phyloP scores from a whole-genome alignment of 768 basidiomycete species.

The Psilocybe sp. region DNA sequence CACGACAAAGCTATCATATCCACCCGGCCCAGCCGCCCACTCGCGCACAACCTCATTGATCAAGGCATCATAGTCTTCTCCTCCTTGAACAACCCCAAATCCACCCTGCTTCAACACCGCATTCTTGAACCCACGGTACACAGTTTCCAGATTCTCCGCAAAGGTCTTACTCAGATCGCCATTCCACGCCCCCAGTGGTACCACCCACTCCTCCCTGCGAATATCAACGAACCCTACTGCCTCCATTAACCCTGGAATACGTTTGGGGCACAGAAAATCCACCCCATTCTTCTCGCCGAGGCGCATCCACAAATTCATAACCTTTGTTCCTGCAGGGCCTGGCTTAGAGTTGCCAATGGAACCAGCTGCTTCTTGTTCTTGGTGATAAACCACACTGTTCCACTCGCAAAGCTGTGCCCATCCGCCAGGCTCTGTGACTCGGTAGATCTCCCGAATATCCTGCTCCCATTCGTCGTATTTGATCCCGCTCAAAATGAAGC shows the following conservation, averaged over 20 bases:
- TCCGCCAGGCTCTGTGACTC: background rate
- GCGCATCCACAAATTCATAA: background rate
- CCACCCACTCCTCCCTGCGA: no score
- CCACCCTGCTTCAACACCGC: constrained; percentile 13
- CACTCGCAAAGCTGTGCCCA: constrained; percentile 1
- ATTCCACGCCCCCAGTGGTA: no score
- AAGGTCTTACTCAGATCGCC: constrained; percentile 8
- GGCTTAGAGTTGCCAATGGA: background rate
- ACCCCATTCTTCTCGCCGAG: no score
- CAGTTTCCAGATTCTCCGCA: constrained; percentile 9
- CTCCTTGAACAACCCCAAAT: constrained; percentile 11
- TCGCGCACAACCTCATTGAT: constrained; percentile 10
- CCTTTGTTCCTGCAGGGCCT: constrained; percentile 3
- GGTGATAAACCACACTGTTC: background rate
- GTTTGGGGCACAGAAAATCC: no score
- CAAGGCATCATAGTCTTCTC: constrained; percentile 9
- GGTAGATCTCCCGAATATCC: background rate
- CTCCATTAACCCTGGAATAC: no score
- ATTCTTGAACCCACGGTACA: constrained; percentile 15
- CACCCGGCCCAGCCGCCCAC: background rate
- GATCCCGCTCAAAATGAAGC: background rate
- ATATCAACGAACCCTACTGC: no score
- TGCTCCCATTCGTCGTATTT: background rate
- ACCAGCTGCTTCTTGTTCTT: constrained; percentile 2
- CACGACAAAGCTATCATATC: no score